Percentiles rank a stretch among this genome's conserved stretches.
phyloP scores from a whole-genome alignment of 495 filamentous ascomycete species.

The Cryomyces antarcticus region DNA sequence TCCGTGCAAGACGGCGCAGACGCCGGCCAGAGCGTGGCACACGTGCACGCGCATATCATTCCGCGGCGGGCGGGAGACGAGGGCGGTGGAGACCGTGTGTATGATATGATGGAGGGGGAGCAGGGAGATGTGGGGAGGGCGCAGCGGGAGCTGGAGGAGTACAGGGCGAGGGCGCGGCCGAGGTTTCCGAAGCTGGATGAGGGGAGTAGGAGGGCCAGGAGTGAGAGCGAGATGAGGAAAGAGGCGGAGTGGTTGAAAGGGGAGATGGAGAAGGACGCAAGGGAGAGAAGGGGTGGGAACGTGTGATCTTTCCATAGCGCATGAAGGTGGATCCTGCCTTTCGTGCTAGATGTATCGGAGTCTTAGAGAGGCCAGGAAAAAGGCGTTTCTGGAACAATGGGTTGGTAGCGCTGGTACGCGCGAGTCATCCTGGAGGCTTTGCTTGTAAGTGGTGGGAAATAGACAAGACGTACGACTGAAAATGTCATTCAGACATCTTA shows the following conservation, averaged over 20 bases:
- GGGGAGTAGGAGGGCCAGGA: slow-evolving; percentile 41
- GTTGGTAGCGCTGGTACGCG: no score
- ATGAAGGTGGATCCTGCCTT: no score
- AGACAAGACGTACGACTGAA: no score
- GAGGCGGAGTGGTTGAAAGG: slow-evolving; percentile 49
- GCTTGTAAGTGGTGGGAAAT: no score
- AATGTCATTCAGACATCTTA: no score
- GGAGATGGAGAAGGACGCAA: slow-evolving; percentile 28
- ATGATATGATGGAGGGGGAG: slow-evolving; percentile 64
- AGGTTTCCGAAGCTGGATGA: slow-evolving; percentile 36
- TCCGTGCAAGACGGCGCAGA: slow-evolving; percentile 79
- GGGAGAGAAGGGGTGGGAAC: no score
- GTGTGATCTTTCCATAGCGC: no score
- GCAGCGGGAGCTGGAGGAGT: slow-evolving; percentile 26
- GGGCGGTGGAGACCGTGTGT: slow-evolving; percentile 44
- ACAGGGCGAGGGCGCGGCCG: slow-evolving; percentile 12
- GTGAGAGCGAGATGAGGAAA: slow-evolving; percentile 52
- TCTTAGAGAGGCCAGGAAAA: no score
- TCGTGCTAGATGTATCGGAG: no score
- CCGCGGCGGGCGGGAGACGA: slow-evolving; percentile 43
- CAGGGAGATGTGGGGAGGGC: slow-evolving; percentile 61
- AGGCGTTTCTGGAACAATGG: no score
- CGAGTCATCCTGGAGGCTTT: no score
- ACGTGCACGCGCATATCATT: slow-evolving; percentile 89
- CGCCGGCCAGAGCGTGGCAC: slow-evolving; percentile 76